Percentiles rank a stretch among this genome's conserved stretches.
Evolutionary conservation across 768 basidiomycete genomes (phyloP).

Genomic region (Hypholoma fasciculare): DNA sequence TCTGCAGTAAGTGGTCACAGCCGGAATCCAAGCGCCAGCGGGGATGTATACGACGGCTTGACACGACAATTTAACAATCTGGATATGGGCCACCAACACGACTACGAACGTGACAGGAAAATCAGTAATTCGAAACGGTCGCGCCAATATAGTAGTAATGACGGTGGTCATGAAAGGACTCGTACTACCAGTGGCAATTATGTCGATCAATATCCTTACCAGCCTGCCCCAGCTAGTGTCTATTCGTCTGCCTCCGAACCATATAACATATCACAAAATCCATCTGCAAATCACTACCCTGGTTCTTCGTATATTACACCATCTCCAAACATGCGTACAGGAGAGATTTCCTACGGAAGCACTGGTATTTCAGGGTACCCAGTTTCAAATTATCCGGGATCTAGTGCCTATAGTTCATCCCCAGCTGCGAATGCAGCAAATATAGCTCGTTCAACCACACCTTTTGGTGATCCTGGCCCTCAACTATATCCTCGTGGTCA

Average conservation of each 20-base stretch:
- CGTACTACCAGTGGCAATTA: conserved; percentile 41
- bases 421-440: conserved; percentile 34
- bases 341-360: conserved; percentile 38
- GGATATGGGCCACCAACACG: conserved; percentile 35
- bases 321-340: conserved; percentile 54
- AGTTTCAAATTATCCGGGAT: conserved; percentile 28
- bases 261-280: conserved; percentile 23
- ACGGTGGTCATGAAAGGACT: conserved; percentile 33
- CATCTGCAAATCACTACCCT: conserved; percentile 10
- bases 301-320: conserved; percentile 29
- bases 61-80: conserved; percentile 43
- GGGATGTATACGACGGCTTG: conserved; percentile 31
- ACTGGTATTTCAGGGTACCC: conserved; percentile 30
- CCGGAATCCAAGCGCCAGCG: conserved; percentile 33
- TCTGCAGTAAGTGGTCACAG: conserved; percentile 21
- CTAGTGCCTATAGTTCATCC: conserved; percentile 27
- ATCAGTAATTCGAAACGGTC: conserved; percentile 34
- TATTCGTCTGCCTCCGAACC: conserved; percentile 31
- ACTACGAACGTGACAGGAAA: conserved; percentile 34
- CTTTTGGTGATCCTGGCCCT: conserved; percentile 31
- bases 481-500: conserved; percentile 59
- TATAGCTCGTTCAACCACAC: conserved; percentile 43
- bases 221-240: conserved; percentile 19
- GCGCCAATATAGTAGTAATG: conserved; percentile 43
- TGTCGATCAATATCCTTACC: conserved; percentile 30